Evolutionary conservation across 345 rosid species (phyloP).

Genomic region (Hypericum perforatum): DNA sequence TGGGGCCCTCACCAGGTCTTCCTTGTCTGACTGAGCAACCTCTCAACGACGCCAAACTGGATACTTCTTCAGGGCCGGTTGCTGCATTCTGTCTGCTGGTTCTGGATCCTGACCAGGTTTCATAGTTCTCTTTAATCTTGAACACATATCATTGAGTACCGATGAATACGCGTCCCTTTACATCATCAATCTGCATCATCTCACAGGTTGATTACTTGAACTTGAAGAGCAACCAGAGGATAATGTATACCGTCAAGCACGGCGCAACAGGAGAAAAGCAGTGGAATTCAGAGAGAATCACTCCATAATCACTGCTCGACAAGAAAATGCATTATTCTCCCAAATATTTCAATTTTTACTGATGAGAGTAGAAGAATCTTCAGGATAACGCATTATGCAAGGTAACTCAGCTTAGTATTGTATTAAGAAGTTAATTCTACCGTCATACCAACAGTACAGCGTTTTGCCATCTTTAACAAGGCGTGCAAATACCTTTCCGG

Average conservation of each 20-base stretch:
- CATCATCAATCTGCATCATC: slow-evolving; percentile 8
- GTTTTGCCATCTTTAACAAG: not conserved
- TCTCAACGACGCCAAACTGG: slow-evolving; percentile 27
- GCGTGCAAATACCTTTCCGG: not conserved
- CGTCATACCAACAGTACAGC: not conserved
- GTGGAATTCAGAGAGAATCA: slow-evolving; percentile 60
- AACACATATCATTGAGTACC: not conserved
- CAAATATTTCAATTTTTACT: too few species aligned
- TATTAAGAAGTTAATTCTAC: too few species aligned
- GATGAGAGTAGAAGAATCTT: too few species aligned
- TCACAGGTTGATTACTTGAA: slow-evolving; percentile 82
- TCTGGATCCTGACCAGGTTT: slow-evolving; percentile 78
- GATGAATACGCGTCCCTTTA: too few species aligned
- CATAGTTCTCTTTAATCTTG: slow-evolving; percentile 1
- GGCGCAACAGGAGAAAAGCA: slow-evolving; percentile 34
- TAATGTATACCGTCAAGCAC: slow-evolving; percentile 33
- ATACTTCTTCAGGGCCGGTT: slow-evolving; percentile 61
- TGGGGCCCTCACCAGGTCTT: slow-evolving; percentile 56
- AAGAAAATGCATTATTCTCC: not conserved
- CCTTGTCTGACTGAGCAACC: slow-evolving; percentile 40
- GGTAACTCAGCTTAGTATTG: too few species aligned
- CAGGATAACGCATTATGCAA: too few species aligned
- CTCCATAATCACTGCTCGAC: slow-evolving; percentile 28
- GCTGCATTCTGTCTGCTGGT: slow-evolving; percentile 53
- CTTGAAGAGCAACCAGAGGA: slow-evolving; percentile 69